Percentiles rank a stretch among this genome's conserved stretches.
These are phyloP conservation scores for Xylariales sp. DNA, from an alignment of 2,329 filamentous ascomycete species.

Conservation along the genomic window DNA sequence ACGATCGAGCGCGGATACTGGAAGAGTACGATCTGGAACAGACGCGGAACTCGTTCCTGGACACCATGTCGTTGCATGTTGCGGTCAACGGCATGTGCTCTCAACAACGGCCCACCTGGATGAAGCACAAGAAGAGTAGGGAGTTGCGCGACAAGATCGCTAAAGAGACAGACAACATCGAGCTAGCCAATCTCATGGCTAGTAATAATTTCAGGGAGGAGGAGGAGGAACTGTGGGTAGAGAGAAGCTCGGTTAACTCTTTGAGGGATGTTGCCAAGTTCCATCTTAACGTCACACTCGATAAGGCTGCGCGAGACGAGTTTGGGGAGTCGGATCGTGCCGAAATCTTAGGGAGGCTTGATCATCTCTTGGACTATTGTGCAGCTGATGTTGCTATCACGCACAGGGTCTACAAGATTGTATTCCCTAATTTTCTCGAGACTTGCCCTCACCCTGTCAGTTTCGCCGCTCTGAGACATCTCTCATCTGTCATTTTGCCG, in stretches of 20 bases:
- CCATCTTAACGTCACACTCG: conserved; percentile 84
- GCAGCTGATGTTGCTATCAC: conserved; percentile 91
- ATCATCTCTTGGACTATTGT: conserved; percentile 87
- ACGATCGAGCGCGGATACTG: conserved; percentile 79
- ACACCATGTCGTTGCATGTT: conserved; percentile 97
- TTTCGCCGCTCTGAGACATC: conserved; percentile 86
- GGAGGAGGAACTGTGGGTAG: conserved; percentile 94
- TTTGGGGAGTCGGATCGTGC: conserved; percentile 77
- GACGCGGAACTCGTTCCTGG: conserved; percentile 79
- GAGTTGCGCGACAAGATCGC: conserved; percentile 78
- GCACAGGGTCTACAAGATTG: conserved; percentile 87
- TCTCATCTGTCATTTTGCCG: conserved; percentile 90
- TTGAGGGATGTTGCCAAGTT: conserved; percentile 94
- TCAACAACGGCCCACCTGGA: conserved; percentile 91
- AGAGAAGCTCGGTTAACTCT: conserved; percentile 91
- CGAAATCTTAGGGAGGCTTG: conserved; percentile 66
- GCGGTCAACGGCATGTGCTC: conserved; percentile 99
- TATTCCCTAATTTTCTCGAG: conserved; percentile 83
- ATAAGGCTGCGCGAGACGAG: conserved; percentile 81
- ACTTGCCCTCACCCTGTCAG: conserved; percentile 96
- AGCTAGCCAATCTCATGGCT: conserved; percentile 67
- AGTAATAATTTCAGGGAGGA: conserved; percentile 66
- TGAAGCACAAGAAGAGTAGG: conserved; percentile 88
- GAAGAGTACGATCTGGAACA: conserved; percentile 88
- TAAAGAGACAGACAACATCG: conserved; percentile 63